A percentile compares a stretch with the other conserved stretches of the same genome.
phyloP scores from a whole-genome alignment of 2,329 filamentous ascomycete genomes.

The Fusarium metavorans region DNA sequence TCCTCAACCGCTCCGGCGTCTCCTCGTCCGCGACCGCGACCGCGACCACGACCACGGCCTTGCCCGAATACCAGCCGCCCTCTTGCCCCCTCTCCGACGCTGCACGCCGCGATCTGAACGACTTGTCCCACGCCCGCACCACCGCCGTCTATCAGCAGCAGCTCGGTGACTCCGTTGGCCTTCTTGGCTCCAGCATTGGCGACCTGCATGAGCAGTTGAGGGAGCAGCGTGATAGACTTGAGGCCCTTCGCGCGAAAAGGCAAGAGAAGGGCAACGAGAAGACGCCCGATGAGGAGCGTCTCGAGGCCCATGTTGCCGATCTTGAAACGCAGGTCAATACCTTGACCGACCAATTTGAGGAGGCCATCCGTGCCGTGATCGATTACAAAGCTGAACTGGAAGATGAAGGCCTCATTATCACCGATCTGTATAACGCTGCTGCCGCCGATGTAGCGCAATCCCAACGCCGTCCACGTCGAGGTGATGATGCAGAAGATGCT shows the following conservation, averaged over 20 bases:
- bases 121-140: conserved; percentile 57
- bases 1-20: conserved; percentile 44
- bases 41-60: conserved; percentile 38
- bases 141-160: conserved; percentile 59
- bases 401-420: conserved; percentile 58
- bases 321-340: conserved; percentile 56
- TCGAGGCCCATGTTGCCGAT: conserved; percentile 54
- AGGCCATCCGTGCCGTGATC: conserved; percentile 60
- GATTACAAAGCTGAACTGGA: conserved; percentile 63
- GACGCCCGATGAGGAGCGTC: conserved; percentile 51
- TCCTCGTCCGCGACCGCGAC: conserved; percentile 13
- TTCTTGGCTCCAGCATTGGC: conserved; percentile 60
- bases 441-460: conserved; percentile 28
- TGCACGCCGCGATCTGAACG: conserved; percentile 54
- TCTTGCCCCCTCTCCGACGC: conserved; percentile 57
- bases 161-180: conserved; percentile 56
- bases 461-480: conserved; percentile 4
- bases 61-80: conserved; percentile 65
- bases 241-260: conserved; percentile 49
- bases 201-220: conserved; percentile 62
- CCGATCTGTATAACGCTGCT: conserved; percentile 49
- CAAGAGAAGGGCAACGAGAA: conserved; percentile 52
- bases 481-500: not conserved
- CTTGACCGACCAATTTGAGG: conserved; percentile 60
- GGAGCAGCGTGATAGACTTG: conserved; percentile 51